Conservation (phyloP, 225 moss, liverwort and hornwort species). For the Polytrichum commune region DNA sequence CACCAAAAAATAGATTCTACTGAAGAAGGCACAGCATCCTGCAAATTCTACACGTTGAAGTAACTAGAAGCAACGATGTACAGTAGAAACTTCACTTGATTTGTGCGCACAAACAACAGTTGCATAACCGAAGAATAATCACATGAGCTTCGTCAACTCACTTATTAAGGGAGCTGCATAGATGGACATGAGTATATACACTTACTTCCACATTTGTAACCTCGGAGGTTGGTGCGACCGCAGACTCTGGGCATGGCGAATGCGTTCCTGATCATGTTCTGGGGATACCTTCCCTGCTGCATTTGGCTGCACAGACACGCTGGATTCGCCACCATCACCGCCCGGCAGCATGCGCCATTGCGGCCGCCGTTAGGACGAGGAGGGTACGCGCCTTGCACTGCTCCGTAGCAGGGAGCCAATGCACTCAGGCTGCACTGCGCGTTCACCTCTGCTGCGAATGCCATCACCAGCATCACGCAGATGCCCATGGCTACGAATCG, state of each 20-base stretch:
- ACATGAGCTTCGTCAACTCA: no score
- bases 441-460: conserved; percentile 16
- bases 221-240: conserved; percentile 29
- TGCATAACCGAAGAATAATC: no score
- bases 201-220: conserved; percentile 34
- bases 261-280: conserved; percentile 37
- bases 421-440: conserved; percentile 22
- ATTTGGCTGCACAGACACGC: conserved; percentile 34
- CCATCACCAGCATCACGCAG: conserved; percentile 3
- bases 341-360: conserved; percentile 25
- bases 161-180: no score
- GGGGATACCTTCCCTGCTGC: conserved; percentile 13
- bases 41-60: no score
- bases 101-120: no score
- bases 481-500: neutral
- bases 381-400: conserved; percentile 25
- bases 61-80: no score
- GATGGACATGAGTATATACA: no score
- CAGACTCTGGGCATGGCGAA: conserved; percentile 50
- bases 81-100: no score
- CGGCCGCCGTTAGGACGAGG: conserved; percentile 15
- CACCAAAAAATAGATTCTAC: no score
- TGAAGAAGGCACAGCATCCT: no score
- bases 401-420: conserved; percentile 21
- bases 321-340: conserved; percentile 22